A percentile compares a stretch with the other conserved stretches of the same genome.
Evolutionary conservation across 2,329 filamentous ascomycete genomes (phyloP).

Genomic region (Penicillium verrucosum): DNA sequence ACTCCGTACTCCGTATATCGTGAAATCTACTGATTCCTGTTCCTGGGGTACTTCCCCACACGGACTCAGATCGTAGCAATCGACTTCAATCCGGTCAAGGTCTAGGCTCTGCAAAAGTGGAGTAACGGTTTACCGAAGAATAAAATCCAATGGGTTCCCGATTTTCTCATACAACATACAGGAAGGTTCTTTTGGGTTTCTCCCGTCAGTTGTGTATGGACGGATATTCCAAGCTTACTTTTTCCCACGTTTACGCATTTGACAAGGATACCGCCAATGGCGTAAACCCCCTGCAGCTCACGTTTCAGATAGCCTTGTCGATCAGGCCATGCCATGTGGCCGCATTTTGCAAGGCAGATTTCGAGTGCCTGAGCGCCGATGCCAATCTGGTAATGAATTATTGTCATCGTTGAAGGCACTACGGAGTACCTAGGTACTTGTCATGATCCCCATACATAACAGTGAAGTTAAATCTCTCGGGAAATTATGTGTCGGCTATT

Average conservation of each 20-base stretch:
- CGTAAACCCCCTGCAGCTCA: background rate
- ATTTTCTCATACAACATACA: too few relatives aligned
- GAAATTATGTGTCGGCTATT: background rate
- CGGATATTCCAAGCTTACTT: background rate
- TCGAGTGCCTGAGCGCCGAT: background rate
- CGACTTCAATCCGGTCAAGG: background rate
- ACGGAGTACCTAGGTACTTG: too few relatives aligned
- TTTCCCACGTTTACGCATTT: background rate
- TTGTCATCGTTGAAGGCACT: background rate
- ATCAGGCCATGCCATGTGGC: slow-evolving; percentile 16
- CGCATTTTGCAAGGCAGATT: slow-evolving; percentile 7
- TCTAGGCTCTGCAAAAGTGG: background rate
- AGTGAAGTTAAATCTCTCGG: background rate
- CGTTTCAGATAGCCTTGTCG: slow-evolving; percentile 6
- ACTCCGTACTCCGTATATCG: background rate
- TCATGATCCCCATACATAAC: background rate
- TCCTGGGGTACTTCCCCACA: background rate
- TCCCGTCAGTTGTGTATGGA: background rate
- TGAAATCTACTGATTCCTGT: background rate
- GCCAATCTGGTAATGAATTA: too few relatives aligned
- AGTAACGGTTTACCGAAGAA: background rate
- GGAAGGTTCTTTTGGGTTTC: background rate
- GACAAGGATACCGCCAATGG: background rate
- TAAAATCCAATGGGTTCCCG: background rate
- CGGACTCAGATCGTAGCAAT: background rate